These are phyloP conservation scores for Daldinia sp. DNA, from an alignment of 2,329 filamentous ascomycete genomes.

Conservation along the genomic window DNA sequence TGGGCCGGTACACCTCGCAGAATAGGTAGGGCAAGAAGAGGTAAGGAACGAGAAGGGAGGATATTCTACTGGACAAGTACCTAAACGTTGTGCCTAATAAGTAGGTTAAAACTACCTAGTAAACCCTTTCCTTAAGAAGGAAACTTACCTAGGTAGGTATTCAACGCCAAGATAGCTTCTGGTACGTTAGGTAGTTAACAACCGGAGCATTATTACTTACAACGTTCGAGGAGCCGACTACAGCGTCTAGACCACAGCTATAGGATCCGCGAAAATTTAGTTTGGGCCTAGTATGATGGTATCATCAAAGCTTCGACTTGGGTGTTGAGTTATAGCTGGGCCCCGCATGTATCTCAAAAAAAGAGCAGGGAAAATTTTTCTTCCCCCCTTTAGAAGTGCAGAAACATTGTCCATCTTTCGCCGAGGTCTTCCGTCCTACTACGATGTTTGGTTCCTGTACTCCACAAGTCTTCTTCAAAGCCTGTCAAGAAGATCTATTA, in stretches of 20 bases:
- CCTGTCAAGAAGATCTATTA: neutral
- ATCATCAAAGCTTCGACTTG: slow-evolving; percentile 29
- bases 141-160: neutral
- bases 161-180: neutral
- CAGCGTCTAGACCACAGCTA: neutral
- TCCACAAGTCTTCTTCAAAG: slow-evolving; percentile 1
- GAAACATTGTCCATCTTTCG: slow-evolving; percentile 6
- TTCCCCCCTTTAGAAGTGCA: slow-evolving; percentile 17
- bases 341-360: slow-evolving; percentile 32
- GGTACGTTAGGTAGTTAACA: neutral
- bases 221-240: neutral
- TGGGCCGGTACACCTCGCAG: too few species aligned
- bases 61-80: too few species aligned
- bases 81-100: neutral
- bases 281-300: slow-evolving; percentile 13
- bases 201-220: neutral
- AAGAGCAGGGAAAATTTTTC: slow-evolving; percentile 30
- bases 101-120: neutral
- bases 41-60: too few species aligned
- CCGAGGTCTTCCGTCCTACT: slow-evolving; percentile 16
- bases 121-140: too few species aligned
- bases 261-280: slow-evolving; percentile 22
- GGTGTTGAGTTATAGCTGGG: slow-evolving; percentile 9
- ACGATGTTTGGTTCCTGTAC: slow-evolving; percentile 2
- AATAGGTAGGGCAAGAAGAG: neutral